A percentile compares a stretch with the other conserved stretches of the same genome.
phyloP scores from a whole-genome alignment of 768 basidiomycete genomes.

The Pisolithus albus region DNA sequence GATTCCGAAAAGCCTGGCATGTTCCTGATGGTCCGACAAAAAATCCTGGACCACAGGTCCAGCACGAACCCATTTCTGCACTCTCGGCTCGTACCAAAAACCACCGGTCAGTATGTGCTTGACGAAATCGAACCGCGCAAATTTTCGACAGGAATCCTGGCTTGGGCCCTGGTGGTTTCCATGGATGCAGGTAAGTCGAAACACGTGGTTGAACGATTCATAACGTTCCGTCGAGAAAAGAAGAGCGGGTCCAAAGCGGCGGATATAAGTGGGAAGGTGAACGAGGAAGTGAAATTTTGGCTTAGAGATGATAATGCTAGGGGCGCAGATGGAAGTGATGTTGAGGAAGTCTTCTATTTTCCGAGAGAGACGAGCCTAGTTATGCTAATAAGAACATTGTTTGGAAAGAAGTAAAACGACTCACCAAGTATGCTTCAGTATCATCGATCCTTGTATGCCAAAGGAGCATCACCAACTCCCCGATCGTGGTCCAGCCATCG shows the following conservation, averaged over 20 bases:
- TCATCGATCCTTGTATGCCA: conserved; percentile 38
- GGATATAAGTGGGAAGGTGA: conserved; percentile 21
- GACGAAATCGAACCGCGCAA: conserved; percentile 6
- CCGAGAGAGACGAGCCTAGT: no score
- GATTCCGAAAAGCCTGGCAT: no score
- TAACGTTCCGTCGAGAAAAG: conserved; percentile 24
- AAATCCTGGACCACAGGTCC: background rate
- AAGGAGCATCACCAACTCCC: conserved; percentile 30
- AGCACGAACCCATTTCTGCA: background rate
- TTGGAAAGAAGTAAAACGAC: no score
- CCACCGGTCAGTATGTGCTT: conserved; percentile 14
- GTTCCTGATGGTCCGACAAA: no score
- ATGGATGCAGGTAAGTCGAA: conserved; percentile 17
- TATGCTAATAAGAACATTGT: no score
- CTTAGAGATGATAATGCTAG: conserved; percentile 21
- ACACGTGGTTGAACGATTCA: conserved; percentile 25
- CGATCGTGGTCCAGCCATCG: conserved; percentile 25
- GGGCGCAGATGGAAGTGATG: conserved; percentile 17
- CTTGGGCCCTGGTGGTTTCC: conserved; percentile 28
- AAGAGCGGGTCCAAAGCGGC: conserved; percentile 22
- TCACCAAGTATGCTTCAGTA: conserved; percentile 26
- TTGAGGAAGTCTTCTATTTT: conserved; percentile 22
- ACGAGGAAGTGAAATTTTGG: conserved; percentile 27
- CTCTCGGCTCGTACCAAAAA: conserved; percentile 2
- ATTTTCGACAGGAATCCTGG: conserved; percentile 12